Evolutionary conservation across 306 rosid genomes (phyloP).

Genomic region (Parietaria judaica): DNA sequence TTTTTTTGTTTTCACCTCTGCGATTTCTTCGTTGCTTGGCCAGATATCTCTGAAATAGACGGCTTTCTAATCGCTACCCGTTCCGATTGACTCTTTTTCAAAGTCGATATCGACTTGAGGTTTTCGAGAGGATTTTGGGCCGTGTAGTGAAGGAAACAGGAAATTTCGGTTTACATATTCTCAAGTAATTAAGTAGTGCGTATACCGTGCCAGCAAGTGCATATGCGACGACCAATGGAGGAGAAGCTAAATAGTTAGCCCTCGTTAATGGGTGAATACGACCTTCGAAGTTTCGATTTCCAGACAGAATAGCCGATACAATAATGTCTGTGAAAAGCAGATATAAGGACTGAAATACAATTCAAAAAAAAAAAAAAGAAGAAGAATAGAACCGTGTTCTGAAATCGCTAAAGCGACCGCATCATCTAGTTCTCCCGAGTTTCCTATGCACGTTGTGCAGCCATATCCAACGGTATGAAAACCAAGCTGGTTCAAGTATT

Average conservation of each 20-base stretch:
- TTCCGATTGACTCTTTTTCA: slow-evolving; percentile 75
- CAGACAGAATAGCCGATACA: slow-evolving; percentile 91
- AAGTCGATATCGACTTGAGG: slow-evolving; percentile 86
- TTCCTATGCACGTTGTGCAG: slow-evolving; percentile 91
- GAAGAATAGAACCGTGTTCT: slow-evolving; percentile 50
- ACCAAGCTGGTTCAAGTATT: slow-evolving; percentile 71
- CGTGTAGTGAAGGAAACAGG: neutral
- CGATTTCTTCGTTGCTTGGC: slow-evolving; percentile 42
- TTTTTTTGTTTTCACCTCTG: slow-evolving; percentile 17
- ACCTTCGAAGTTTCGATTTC: slow-evolving; percentile 96
- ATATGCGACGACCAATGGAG: slow-evolving; percentile 91
- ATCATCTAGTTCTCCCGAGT: slow-evolving; percentile 79
- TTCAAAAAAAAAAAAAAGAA: slow-evolving; percentile 1
- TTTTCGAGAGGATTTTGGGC: neutral
- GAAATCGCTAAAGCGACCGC: slow-evolving; percentile 67
- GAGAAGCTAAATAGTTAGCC: slow-evolving; percentile 93
- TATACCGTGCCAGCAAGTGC: slow-evolving; percentile 97
- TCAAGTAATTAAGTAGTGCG: slow-evolving; percentile 7
- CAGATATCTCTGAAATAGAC: slow-evolving; percentile 38
- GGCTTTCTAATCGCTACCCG: slow-evolving; percentile 26
- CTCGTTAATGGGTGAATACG: slow-evolving; percentile 90
- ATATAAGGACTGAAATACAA: neutral
- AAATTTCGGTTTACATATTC: too few species aligned
- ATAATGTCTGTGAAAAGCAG: slow-evolving; percentile 52
- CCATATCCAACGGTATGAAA: slow-evolving; percentile 92